Evolutionary conservation across 148 eudicot genomes (phyloP).

Genomic region (Oxyria digyna): DNA sequence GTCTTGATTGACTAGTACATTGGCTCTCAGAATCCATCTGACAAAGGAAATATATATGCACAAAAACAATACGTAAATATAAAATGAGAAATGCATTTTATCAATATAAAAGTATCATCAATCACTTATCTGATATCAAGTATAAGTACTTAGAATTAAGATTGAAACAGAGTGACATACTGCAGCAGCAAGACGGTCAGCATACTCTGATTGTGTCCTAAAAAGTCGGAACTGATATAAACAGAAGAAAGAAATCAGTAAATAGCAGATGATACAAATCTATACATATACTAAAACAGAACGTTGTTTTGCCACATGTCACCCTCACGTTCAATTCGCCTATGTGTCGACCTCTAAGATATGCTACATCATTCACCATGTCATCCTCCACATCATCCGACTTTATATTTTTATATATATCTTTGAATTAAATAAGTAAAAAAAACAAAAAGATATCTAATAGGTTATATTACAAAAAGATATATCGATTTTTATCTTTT

Average conservation of each 20-base stretch:
- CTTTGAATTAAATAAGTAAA: too few species aligned
- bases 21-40: slow-evolving; percentile 57
- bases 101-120: not conserved
- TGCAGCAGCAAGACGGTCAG: slow-evolving; percentile 82
- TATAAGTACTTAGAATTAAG: not conserved
- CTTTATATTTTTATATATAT: too few species aligned
- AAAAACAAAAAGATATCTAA: too few species aligned
- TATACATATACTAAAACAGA: too few species aligned
- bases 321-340: too few species aligned
- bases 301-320: too few species aligned
- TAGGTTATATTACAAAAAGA: too few species aligned
- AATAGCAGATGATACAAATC: not conserved
- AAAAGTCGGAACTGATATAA: slow-evolving; percentile 67
- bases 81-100: not conserved
- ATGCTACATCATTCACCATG: too few species aligned
- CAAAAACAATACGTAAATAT: slow-evolving; percentile 1
- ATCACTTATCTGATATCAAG: not conserved
- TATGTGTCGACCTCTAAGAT: too few species aligned
- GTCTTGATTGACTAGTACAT: slow-evolving; percentile 42
- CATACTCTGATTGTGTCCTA: slow-evolving; percentile 70
- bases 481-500: too few species aligned
- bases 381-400: too few species aligned
- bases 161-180: slow-evolving; percentile 32
- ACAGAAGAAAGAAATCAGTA: slow-evolving; percentile 8
- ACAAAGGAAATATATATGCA: not conserved